Evolutionary conservation across 306 rosid genomes (phyloP), one percentile per base, ranked within the genome.

Genomic region (Fragaria iinumae): DNA sequence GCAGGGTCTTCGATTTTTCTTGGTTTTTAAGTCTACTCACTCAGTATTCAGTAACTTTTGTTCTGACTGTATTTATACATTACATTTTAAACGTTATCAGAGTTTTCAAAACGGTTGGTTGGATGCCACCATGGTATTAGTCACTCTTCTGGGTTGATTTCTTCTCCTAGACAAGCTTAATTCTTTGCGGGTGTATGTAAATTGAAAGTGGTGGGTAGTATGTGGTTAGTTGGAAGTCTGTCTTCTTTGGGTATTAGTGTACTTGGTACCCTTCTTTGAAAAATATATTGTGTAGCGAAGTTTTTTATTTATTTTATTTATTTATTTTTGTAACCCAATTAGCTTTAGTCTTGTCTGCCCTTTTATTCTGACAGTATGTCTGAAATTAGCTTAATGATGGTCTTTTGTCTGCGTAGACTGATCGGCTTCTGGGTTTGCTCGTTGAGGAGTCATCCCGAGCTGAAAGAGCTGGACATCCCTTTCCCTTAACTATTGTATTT

Each of bases 401-500:
- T 45, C 59, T n/a, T 62, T 29, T 29, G 60, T 76, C 48, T 83
- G 45, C 87, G 81, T 83, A 92, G 97, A 88, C 84, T 87, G 97
- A 92, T 78, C 88, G 87, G 65, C 93, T 92, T 73, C 89, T 92
- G 80, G 91, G 71, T 77, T 74, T 92, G 83, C 97, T 92, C 27
- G 96, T 92, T 9, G 97, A 92, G 77, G 96, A 87, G 82, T 88
- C 92, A 72, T 84, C 91, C 65, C 90, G 85, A 77, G 88, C 90
- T 75, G 96, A 88, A 88, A 86, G 80, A 70, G 52, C 84, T 65
- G 91, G 93, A 50, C 93, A 86, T 79, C 89, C 92, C 8, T 71
- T 92, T 80, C 97, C 90, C 21, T 80, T 92, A 74, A 92, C 96
- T 50, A 92, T 92, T 67, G 97, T 92, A 16, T 92, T 92, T 76